These are phyloP conservation scores for Aspergillus novofumigatus DNA, from an alignment of 2,329 filamentous ascomycete genomes.

Conservation along the genomic window DNA sequence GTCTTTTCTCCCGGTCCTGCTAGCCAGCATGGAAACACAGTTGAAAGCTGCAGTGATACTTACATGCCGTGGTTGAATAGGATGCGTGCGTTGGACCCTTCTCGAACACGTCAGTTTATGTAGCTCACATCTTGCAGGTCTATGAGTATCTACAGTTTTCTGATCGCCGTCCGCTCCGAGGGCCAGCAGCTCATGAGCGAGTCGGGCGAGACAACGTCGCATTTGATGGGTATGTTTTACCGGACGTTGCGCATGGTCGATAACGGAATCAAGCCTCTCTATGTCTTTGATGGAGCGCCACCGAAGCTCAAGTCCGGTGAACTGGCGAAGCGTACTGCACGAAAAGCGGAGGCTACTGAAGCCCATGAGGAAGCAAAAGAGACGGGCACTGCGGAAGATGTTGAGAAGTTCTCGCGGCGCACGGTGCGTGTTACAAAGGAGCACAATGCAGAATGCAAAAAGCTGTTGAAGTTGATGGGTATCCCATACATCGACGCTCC, in stretches of 20 bases:
- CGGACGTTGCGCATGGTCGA: slow-evolving; percentile 96
- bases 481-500: slow-evolving; percentile 92
- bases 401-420: slow-evolving; percentile 92
- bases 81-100: slow-evolving; percentile 49
- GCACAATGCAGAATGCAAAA: slow-evolving; percentile 93
- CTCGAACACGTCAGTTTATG: not conserved
- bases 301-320: slow-evolving; percentile 98
- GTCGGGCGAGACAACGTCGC: slow-evolving; percentile 91
- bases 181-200: slow-evolving; percentile 96
- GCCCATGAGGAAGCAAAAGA: slow-evolving; percentile 93
- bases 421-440: slow-evolving; percentile 94
- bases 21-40: not conserved
- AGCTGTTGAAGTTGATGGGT: slow-evolving; percentile 88
- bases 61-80: slow-evolving; percentile 29
- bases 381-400: slow-evolving; percentile 92
- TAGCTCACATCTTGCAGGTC: slow-evolving; percentile 54
- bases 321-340: slow-evolving; percentile 90
- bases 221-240: slow-evolving; percentile 99
- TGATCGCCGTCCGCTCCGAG: slow-evolving; percentile 94
- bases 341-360: slow-evolving; percentile 88
- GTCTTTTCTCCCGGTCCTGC: not conserved
- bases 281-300: slow-evolving; percentile 94
- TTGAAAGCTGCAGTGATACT: slow-evolving; percentile 9
- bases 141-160: slow-evolving; percentile 98
- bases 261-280: slow-evolving; percentile 97